Evolutionary conservation across 345 rosid genomes (phyloP).

Genomic region (Eucalyptus marginata): DNA sequence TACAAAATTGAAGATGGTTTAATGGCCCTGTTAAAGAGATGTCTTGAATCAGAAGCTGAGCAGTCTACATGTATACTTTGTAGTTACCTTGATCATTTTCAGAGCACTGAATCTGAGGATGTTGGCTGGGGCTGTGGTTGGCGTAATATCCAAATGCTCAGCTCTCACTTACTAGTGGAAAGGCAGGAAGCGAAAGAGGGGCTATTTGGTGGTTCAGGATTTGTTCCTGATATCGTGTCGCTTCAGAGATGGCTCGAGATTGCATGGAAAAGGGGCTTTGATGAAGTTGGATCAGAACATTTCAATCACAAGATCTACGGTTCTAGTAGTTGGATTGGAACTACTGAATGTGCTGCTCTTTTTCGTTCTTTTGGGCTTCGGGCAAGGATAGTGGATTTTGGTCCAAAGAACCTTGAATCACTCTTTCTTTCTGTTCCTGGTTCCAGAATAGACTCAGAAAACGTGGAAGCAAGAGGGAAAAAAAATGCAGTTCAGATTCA

Average conservation of each 20-base stretch:
- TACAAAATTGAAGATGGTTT: constrained; percentile 44
- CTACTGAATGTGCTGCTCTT: constrained; percentile 74
- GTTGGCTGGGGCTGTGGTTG: constrained; percentile 88
- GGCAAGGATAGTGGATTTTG: constrained; percentile 73
- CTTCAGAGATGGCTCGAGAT: constrained; percentile 83
- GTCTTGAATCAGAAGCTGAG: constrained; percentile 34
- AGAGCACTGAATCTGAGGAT: constrained; percentile 33
- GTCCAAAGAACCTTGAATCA: constrained; percentile 34
- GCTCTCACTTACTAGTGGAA: constrained; percentile 45
- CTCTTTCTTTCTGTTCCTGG: constrained; percentile 64
- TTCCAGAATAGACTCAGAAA: constrained; percentile 13
- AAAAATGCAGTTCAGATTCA: constrained; percentile 14
- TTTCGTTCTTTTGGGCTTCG: constrained; percentile 65
- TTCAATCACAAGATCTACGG: constrained; percentile 40
- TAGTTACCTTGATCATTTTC: constrained; percentile 57
- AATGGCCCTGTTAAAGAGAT: constrained; percentile 28
- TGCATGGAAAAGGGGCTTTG: constrained; percentile 76
- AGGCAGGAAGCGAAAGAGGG: constrained; percentile 30
- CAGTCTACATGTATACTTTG: constrained; percentile 19
- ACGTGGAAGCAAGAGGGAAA: constrained; percentile 1
- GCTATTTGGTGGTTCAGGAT: constrained; percentile 52
- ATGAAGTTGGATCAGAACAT: constrained; percentile 46
- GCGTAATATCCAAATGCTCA: constrained; percentile 73
- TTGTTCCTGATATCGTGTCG: constrained; percentile 62
- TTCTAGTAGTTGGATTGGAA: constrained; percentile 46